Evolutionary conservation across 371 early-diverging fungal species (phyloP), one percentile per base, ranked within the genome.

Genomic region (Syncephalastrum racemosum): DNA sequence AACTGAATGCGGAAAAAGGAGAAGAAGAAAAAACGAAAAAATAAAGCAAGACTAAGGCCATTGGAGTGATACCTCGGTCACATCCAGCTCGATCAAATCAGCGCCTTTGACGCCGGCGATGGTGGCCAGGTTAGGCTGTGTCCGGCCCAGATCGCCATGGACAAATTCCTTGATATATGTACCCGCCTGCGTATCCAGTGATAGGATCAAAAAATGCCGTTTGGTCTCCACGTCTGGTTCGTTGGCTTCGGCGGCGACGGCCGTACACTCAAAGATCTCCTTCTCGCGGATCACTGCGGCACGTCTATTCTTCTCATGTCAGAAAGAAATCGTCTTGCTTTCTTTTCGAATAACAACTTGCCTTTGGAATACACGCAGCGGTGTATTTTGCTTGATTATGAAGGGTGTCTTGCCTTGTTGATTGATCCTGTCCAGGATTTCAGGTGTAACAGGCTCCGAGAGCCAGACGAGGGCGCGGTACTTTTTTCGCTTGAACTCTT

Each of bases 151-250:
- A 74, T 99, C 99, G 13, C 97, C 94, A 62, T 96, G 96, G 2
- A 97, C 90, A 84, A 98, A 99, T 77, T 99, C 99, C 66, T 99
- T 99, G 57, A 99, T 95, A 62, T 99, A 99, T 0, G 98, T 91
- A 10, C 99, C 99, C 3, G 99, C 97, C 59, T 88, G 88, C 0
- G 96, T 91, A 56, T 82, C 81, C 68, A 97, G 57, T 20, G 86
- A 73, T 4, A 92, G 70, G 2, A 83, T 71, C 50, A 81, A 64
- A 61, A 89, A 85, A 22, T 77, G 80, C 1, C 76, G 51, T 41
- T 74, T 40, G 2, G 52, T 43, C 7, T 60, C 53, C 1, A 43
- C 48, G 0, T 49, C 40, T 6, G 70, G 22, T 15, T 70, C 25
- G 16, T 58, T 44, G 62, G 63, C 19, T 10, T 31, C 36, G 36